Evolutionary conservation across 345 rosid species (phyloP).

Genomic region (Hibiscus syriacus): DNA sequence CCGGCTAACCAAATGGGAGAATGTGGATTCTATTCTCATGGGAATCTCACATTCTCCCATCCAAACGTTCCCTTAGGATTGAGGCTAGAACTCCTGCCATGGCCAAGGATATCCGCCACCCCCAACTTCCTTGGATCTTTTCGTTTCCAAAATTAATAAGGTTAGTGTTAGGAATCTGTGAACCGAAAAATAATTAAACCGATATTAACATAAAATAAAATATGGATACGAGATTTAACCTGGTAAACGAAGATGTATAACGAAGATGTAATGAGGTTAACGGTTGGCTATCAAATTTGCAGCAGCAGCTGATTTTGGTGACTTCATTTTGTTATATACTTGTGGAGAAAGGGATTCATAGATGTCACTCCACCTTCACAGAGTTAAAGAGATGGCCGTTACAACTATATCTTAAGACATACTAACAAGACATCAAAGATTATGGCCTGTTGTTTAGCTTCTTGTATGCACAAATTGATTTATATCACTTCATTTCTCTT

Average conservation of each 20-base stretch:
- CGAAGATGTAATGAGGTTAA: constrained; percentile 77
- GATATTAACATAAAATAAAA: no score
- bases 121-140: constrained; percentile 49
- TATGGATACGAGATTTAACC: no score
- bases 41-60: no score
- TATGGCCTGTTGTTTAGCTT: no score
- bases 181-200: no score
- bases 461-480: background rate
- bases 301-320: constrained; percentile 47
- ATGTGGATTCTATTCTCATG: no score
- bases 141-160: constrained; percentile 55
- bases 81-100: constrained; percentile 61
- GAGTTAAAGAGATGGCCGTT: background rate
- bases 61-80: no score
- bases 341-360: constrained; percentile 61
- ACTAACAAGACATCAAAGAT: background rate
- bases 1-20: no score
- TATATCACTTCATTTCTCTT: background rate
- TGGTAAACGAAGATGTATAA: constrained; percentile 42
- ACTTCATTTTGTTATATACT: constrained; percentile 44
- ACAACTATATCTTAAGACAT: background rate
- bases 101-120: constrained; percentile 19
- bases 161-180: no score
- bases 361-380: constrained; percentile 71
- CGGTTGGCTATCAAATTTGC: constrained; percentile 65